Conservation (phyloP, 1,284 basidiomycete genomes). For the Phaffia rhodozyma region DNA sequence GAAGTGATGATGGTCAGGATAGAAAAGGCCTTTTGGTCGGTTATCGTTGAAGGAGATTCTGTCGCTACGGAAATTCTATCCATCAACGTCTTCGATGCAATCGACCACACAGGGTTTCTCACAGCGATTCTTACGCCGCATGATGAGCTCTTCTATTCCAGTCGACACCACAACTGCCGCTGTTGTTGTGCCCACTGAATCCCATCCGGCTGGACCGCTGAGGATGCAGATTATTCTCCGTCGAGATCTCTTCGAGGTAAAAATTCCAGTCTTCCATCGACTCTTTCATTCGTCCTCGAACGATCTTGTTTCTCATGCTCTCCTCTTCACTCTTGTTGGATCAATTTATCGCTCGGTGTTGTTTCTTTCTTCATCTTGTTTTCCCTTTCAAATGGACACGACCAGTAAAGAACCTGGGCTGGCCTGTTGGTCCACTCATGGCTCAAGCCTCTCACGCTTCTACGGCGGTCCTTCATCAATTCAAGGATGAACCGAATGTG, state of each 20-base stretch:
- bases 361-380: neutral
- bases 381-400: neutral
- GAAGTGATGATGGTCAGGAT: too few species aligned
- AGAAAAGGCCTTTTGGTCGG: too few species aligned
- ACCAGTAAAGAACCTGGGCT: constrained; percentile 27
- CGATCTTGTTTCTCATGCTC: neutral
- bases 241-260: constrained; percentile 25
- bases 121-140: too few species aligned
- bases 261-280: neutral
- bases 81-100: too few species aligned
- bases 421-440: constrained; percentile 40
- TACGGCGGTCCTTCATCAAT: constrained; percentile 33
- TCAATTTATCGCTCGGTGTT: neutral
- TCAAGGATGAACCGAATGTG: constrained; percentile 27
- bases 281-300: too few species aligned
- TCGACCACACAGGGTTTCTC: too few species aligned
- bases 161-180: too few species aligned
- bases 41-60: too few species aligned
- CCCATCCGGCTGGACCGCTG: constrained; percentile 19
- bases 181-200: too few species aligned
- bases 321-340: neutral
- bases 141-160: too few species aligned
- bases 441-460: constrained; percentile 41
- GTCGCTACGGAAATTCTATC: too few species aligned
- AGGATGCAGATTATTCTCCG: constrained; percentile 37